Percentiles rank a stretch among this genome's conserved stretches.
Conservation (phyloP, 768 basidiomycete genomes). For the Cystobasidium onofrii region DNA sequence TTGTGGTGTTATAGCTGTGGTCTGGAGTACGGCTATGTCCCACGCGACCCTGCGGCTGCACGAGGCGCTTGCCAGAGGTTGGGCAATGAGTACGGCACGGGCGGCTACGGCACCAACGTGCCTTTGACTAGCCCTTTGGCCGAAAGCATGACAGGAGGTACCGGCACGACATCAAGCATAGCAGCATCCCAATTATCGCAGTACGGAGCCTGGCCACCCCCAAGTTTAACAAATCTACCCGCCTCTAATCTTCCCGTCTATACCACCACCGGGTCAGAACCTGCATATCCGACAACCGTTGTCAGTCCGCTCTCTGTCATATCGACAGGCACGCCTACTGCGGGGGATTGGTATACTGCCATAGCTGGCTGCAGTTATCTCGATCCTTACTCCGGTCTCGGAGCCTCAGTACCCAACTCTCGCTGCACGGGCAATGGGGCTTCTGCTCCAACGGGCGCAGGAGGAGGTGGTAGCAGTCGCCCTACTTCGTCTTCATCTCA, state of each 20-base stretch:
- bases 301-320: not conserved
- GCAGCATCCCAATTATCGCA: not conserved
- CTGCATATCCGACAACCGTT: slow-evolving; percentile 1
- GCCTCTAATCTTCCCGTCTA: slow-evolving; percentile 11
- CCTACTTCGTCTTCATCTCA: not conserved
- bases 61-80: slow-evolving; percentile 13
- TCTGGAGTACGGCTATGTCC: slow-evolving; percentile 24
- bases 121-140: not conserved
- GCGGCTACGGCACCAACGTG: not conserved
- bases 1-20: slow-evolving; percentile 31
- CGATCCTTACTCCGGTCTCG: slow-evolving; percentile 18
- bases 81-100: not conserved
- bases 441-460: not conserved
- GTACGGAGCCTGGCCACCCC: slow-evolving; percentile 20
- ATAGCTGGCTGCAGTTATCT: slow-evolving; percentile 31
- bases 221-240: slow-evolving; percentile 17
- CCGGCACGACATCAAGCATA: slow-evolving; percentile 5
- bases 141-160: slow-evolving; percentile 17
- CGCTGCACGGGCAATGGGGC: slow-evolving; percentile 17
- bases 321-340: not conserved
- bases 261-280: slow-evolving; percentile 13
- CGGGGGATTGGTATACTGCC: slow-evolving; percentile 20
- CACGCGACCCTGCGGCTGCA: slow-evolving; percentile 3
- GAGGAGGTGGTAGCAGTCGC: not conserved
- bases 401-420: slow-evolving; percentile 4